Evolutionary conservation across 2,329 filamentous ascomycete species (phyloP).

Genomic region (Neophaeococcomyces mojaviensis): DNA sequence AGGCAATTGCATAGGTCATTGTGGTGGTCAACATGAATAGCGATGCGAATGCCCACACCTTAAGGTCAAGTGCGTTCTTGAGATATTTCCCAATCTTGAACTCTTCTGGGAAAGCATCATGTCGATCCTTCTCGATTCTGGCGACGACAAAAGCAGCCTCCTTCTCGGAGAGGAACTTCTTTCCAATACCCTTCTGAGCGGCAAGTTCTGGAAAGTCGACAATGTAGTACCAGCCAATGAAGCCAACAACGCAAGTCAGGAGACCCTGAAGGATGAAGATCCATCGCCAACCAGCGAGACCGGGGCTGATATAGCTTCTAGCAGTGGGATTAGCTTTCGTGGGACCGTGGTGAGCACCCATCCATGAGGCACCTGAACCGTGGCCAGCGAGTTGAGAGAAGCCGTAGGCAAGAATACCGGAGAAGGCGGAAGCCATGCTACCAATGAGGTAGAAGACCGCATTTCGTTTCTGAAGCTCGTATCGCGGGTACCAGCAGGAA

Average conservation of each 20-base stretch:
- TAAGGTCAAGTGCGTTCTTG: slow-evolving; percentile 40
- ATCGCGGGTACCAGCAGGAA: slow-evolving; percentile 61
- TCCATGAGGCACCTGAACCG: slow-evolving; percentile 17
- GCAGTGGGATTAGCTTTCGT: slow-evolving; percentile 15
- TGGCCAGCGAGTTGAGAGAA: slow-evolving; percentile 31
- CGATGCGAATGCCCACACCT: slow-evolving; percentile 50
- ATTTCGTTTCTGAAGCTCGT: slow-evolving; percentile 30
- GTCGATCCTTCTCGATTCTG: slow-evolving; percentile 47
- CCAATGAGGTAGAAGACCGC: slow-evolving; percentile 45
- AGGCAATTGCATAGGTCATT: slow-evolving; percentile 67
- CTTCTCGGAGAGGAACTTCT: slow-evolving; percentile 27
- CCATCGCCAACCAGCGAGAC: slow-evolving; percentile 21
- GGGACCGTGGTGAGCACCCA: slow-evolving; percentile 20
- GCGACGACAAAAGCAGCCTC: slow-evolving; percentile 29
- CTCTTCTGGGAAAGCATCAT: slow-evolving; percentile 43
- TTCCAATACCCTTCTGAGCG: slow-evolving; percentile 25
- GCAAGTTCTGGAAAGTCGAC: slow-evolving; percentile 35
- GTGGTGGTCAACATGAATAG: slow-evolving; percentile 54
- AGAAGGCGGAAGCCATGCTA: slow-evolving; percentile 40
- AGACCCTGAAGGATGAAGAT: slow-evolving; percentile 21
- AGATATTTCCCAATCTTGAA: slow-evolving; percentile 45
- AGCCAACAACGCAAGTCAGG: slow-evolving; percentile 34
- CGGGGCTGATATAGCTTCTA: slow-evolving; percentile 5
- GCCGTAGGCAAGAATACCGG: slow-evolving; percentile 39
- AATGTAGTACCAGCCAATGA: slow-evolving; percentile 36